A percentile compares a stretch with the other conserved stretches of the same genome.
Evolutionary conservation across 2,329 filamentous ascomycete genomes (phyloP).

Genomic region (Hyphodiscus sp.): DNA sequence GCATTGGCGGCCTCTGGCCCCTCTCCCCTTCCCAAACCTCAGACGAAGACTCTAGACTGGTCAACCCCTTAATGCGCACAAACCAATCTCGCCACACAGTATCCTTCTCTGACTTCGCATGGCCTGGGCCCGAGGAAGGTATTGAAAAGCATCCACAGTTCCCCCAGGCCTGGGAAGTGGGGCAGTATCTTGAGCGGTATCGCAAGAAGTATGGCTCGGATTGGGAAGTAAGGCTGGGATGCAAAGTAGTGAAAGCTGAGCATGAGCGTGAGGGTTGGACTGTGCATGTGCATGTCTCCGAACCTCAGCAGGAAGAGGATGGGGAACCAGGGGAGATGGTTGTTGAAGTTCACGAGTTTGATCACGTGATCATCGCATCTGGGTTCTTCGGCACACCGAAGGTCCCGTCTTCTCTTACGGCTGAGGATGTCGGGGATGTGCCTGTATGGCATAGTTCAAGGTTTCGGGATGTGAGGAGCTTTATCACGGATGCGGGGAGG

Average conservation of each 20-base stretch:
- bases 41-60: conserved; percentile 40
- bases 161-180: conserved; percentile 71
- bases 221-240: conserved; percentile 19
- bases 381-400: conserved; percentile 67
- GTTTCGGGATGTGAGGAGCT: conserved; percentile 48
- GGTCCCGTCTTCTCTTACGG: conserved; percentile 39
- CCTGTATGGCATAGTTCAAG: conserved; percentile 63
- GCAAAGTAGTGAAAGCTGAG: conserved; percentile 17
- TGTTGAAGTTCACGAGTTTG: conserved; percentile 40
- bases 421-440: conserved; percentile 19
- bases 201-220: conserved; percentile 41
- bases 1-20: conserved; percentile 76
- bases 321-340: neutral
- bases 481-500: conserved; percentile 36
- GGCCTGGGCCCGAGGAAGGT: conserved; percentile 41
- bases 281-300: conserved; percentile 10
- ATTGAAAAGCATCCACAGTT: conserved; percentile 47
- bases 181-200: conserved; percentile 63
- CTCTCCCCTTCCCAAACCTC: conserved; percentile 26
- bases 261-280: conserved; percentile 14
- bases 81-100: conserved; percentile 77
- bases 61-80: conserved; percentile 61
- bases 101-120: conserved; percentile 65
- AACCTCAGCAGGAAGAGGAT: neutral
- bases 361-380: conserved; percentile 65